These are phyloP conservation scores for Cladorrhinum sp. DNA, from an alignment of 2,329 filamentous ascomycete species.

Conservation along the genomic window DNA sequence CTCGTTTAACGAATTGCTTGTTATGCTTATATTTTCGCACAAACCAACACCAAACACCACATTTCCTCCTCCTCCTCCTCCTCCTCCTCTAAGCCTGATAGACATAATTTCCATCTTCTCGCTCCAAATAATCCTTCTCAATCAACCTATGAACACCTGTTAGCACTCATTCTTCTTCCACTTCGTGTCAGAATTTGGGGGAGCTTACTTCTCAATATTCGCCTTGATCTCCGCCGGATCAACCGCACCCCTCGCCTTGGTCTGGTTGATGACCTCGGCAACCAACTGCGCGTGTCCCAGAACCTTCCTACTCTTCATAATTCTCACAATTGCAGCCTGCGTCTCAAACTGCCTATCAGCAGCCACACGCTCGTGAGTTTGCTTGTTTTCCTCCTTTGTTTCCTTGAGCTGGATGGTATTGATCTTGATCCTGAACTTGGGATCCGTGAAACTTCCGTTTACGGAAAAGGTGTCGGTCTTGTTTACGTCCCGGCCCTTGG, in stretches of 20 bases:
- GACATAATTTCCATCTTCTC: constrained; percentile 66
- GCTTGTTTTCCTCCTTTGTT: constrained; percentile 90
- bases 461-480: constrained; percentile 79
- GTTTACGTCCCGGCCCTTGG: constrained; percentile 77
- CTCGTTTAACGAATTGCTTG: too few relatives aligned
- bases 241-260: constrained; percentile 78
- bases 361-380: constrained; percentile 84
- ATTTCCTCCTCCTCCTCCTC: background rate
- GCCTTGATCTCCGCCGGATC: constrained; percentile 88
- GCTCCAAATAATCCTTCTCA: constrained; percentile 89
- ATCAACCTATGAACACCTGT: constrained; percentile 61
- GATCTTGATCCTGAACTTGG: constrained; percentile 91
- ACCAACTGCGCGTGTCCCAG: constrained; percentile 86
- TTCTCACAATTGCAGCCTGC: constrained; percentile 91
- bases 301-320: constrained; percentile 91
- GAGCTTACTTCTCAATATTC: constrained; percentile 85
- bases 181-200: background rate
- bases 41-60: background rate
- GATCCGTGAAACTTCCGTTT: constrained; percentile 72
- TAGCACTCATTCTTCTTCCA: too few relatives aligned
- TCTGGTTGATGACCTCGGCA: constrained; percentile 87
- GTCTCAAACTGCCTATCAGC: constrained; percentile 94
- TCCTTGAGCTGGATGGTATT: constrained; percentile 98
- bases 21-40: too few relatives aligned
- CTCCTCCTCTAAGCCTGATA: constrained; percentile 54